Conservation (phyloP, 2,329 filamentous ascomycete genomes). For the Tolypocladium paradoxum region DNA sequence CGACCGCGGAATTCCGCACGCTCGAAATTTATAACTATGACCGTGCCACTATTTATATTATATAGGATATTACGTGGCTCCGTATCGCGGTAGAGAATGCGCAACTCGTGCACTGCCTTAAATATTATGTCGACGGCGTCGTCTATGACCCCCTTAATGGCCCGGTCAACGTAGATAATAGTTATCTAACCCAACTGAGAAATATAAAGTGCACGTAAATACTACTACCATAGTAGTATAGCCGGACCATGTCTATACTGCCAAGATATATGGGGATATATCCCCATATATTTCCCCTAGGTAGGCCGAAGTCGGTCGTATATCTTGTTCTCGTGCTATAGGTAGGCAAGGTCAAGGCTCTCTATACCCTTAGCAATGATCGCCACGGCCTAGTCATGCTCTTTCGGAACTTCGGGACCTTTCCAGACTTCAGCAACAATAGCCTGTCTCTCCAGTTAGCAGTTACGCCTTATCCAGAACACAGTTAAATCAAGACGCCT, state of each 20-base stretch:
- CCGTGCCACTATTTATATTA: conserved; percentile 7
- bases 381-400: too few species aligned
- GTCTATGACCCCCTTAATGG: neutral
- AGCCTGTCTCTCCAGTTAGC: too few species aligned
- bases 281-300: conserved; percentile 21
- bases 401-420: too few species aligned
- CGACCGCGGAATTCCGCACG: conserved; percentile 11
- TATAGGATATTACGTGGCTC: conserved; percentile 21
- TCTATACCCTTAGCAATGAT: conserved; percentile 28
- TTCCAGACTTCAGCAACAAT: too few species aligned
- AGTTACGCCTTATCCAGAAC: too few species aligned
- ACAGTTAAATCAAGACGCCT: too few species aligned
- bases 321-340: conserved; percentile 19
- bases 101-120: conserved; percentile 6
- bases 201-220: too few species aligned
- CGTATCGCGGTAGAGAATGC: conserved; percentile 17
- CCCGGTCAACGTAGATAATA: neutral
- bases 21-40: conserved; percentile 24
- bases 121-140: conserved; percentile 2
- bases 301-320: conserved; percentile 19
- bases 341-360: conserved; percentile 4
- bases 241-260: conserved; percentile 10
- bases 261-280: conserved; percentile 26
- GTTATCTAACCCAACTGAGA: too few species aligned
- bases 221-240: too few species aligned